Percentiles rank a stretch among this genome's conserved stretches.
phyloP scores from a whole-genome alignment of 176 grass and related monocot genomes.

The Tuctoria greenei region DNA sequence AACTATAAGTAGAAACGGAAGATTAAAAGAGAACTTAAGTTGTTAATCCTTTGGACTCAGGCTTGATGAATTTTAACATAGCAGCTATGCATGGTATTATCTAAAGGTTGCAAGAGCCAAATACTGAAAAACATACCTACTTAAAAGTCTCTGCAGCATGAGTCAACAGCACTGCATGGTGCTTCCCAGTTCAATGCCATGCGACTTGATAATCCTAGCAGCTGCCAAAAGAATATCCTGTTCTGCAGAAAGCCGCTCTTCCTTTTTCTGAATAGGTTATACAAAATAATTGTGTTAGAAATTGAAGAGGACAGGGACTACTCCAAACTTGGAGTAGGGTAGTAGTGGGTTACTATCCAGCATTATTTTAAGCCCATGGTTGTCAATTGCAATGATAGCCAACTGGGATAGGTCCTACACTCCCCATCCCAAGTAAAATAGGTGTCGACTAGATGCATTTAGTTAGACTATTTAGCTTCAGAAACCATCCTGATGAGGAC shows the following conservation, averaged over 20 bases:
- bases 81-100: conserved; percentile 16
- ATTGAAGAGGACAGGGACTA: background rate
- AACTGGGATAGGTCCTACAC: background rate
- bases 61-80: background rate
- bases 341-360: background rate
- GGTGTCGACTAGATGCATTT: background rate
- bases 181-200: conserved; percentile 70
- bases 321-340: background rate
- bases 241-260: conserved; percentile 58
- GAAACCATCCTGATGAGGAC: background rate
- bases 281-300: conserved; percentile 21
- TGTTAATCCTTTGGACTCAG: background rate
- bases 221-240: conserved; percentile 82
- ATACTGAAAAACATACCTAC: conserved; percentile 32
- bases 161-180: conserved; percentile 42
- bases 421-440: background rate
- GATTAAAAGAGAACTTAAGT: background rate
- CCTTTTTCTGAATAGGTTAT: conserved; percentile 60
- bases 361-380: conserved; percentile 8
- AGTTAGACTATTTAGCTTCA: conserved; percentile 7
- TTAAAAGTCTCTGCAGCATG: conserved; percentile 21
- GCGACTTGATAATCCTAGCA: conserved; percentile 61
- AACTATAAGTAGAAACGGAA: background rate
- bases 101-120: background rate
- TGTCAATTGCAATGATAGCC: conserved; percentile 1